Percentiles rank a stretch among this genome's conserved stretches.
Evolutionary conservation across 2,329 filamentous ascomycete genomes (phyloP).

Genomic region (Aureobasidium sp.): DNA sequence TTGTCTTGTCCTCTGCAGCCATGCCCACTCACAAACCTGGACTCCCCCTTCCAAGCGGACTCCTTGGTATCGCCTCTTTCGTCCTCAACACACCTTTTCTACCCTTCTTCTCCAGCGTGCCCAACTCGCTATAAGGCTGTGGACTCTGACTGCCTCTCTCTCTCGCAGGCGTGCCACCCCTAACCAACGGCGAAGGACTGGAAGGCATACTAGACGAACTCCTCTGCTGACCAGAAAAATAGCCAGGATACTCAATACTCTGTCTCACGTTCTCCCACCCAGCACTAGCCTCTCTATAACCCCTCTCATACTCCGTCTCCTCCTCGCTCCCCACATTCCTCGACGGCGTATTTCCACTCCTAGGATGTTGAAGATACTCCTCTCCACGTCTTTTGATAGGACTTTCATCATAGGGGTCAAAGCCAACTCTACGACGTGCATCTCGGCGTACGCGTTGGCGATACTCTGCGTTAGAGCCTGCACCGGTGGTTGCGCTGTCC

Average conservation of each 20-base stretch:
- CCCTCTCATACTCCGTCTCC: background rate
- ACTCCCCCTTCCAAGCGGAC: conserved; percentile 18
- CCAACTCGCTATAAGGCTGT: background rate
- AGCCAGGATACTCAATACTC: conserved; percentile 12
- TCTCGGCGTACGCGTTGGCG: conserved; percentile 67
- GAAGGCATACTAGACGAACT: conserved; percentile 22
- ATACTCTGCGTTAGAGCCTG: conserved; percentile 67
- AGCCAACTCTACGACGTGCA: conserved; percentile 69
- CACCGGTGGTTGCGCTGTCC: conserved; percentile 72
- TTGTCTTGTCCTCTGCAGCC: background rate
- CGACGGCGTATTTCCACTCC: conserved; percentile 5
- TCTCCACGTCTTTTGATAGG: conserved; percentile 72
- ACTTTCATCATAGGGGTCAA: conserved; percentile 77
- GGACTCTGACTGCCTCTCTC: background rate
- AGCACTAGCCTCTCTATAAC: background rate
- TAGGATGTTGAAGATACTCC: conserved; percentile 63
- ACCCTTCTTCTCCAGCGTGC: background rate
- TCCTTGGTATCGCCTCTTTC: conserved; percentile 19
- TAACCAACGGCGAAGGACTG: conserved; percentile 29
- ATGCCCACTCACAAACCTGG: background rate
- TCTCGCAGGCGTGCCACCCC: too few species aligned
- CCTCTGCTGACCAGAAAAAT: background rate
- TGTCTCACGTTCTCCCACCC: background rate
- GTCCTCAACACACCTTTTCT: conserved; percentile 15
- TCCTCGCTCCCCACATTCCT: background rate